A percentile compares a stretch with the other conserved stretches of the same genome.
phyloP scores from a whole-genome alignment of 345 rosid species.

The Melaleuca alternifolia region DNA sequence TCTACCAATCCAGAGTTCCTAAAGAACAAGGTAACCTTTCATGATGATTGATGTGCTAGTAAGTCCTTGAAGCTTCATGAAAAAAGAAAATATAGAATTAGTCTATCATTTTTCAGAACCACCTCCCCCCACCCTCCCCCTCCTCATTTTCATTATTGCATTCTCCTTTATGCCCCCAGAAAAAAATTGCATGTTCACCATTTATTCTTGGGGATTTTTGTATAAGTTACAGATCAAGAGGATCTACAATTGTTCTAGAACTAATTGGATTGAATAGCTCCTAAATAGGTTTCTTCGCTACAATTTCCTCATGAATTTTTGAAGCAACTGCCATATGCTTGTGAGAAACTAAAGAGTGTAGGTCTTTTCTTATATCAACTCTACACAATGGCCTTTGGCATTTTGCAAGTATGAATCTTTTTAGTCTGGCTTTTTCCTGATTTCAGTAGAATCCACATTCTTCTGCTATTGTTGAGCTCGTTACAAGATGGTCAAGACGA shows the following conservation, averaged over 20 bases:
- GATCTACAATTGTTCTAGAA: neutral
- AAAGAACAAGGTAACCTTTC: slow-evolving; percentile 59
- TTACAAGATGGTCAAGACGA: neutral
- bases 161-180: neutral
- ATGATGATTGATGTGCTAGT: neutral
- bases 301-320: neutral
- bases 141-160: neutral
- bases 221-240: neutral
- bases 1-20: slow-evolving; percentile 88
- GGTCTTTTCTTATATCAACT: neutral
- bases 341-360: neutral
- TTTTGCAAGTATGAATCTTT: neutral
- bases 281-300: neutral
- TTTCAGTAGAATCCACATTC: neutral
- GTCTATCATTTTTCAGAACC: neutral
- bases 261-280: neutral
- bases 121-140: neutral
- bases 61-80: neutral
- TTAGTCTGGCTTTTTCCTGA: neutral
- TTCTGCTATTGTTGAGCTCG: neutral
- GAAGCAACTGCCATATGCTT: neutral
- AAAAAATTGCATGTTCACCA: neutral
- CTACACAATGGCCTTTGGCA: neutral
- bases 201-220: neutral
- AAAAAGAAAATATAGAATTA: neutral